Evolutionary conservation across 352 stramenopile species (phyloP).

Genomic region (Globisporangium paddicum): DNA sequence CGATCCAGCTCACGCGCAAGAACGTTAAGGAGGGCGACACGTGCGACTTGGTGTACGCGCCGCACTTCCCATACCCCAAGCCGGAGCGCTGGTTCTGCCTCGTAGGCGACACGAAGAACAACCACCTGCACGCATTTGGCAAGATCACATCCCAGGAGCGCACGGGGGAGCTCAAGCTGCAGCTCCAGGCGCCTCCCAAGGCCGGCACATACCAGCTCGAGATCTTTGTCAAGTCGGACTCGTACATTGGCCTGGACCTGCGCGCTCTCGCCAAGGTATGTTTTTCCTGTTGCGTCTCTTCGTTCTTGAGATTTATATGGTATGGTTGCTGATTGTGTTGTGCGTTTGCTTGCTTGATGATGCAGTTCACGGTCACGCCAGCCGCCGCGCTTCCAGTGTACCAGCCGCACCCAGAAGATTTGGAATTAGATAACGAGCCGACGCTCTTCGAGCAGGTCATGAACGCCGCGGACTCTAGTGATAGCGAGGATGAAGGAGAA

Average conservation of each 20-base stretch:
- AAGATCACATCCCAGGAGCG: conserved; percentile 93
- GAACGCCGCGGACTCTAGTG: conserved; percentile 80
- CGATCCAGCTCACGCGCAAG: conserved; percentile 94
- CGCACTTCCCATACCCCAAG: conserved; percentile 94
- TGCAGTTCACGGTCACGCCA: conserved; percentile 92
- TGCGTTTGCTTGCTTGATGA: conserved; percentile 9
- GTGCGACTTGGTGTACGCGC: conserved; percentile 94
- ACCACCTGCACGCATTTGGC: conserved; percentile 95
- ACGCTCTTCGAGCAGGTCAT: conserved; percentile 99
- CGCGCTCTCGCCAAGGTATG: conserved; percentile 85
- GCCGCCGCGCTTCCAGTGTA: conserved; percentile 93
- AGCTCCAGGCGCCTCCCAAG: conserved; percentile 94
- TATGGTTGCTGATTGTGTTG: conserved; percentile 7
- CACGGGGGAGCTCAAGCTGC: conserved; percentile 90
- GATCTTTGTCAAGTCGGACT: conserved; percentile 97
- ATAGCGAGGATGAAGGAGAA: conserved; percentile 75
- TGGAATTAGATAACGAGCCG: conserved; percentile 98
- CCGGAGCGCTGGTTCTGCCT: conserved; percentile 98
- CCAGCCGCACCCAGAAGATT: conserved; percentile 96
- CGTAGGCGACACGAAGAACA: conserved; percentile 90
- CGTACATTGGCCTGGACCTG: conserved; percentile 97
- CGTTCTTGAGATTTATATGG: neutral
- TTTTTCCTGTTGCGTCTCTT: neutral
- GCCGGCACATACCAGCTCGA: conserved; percentile 96
- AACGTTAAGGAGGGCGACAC: conserved; percentile 95